Conservation (phyloP, 805 yeast species). For the Zygosaccharomyces kombuchaensis region DNA sequence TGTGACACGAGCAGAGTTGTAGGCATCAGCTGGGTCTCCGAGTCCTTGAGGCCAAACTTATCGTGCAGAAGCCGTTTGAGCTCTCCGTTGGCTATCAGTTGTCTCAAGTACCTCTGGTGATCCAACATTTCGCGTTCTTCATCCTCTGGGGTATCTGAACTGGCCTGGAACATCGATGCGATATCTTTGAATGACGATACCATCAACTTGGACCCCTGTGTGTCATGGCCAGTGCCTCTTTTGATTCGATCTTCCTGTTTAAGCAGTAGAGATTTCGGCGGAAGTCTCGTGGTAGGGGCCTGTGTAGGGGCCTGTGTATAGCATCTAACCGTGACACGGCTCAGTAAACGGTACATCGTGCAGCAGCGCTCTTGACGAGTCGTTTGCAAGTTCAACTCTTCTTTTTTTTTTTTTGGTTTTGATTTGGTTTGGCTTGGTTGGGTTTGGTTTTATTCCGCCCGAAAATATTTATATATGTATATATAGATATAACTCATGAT, state of each 20-base stretch:
- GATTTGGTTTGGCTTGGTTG: too few relatives aligned
- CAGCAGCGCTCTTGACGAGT: too few relatives aligned
- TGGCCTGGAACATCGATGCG: slow-evolving; percentile 25
- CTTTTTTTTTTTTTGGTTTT: too few relatives aligned
- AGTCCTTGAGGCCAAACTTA: slow-evolving; percentile 13
- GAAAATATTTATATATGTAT: not conserved
- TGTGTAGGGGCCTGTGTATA: slow-evolving; percentile 5
- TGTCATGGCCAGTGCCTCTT: slow-evolving; percentile 4
- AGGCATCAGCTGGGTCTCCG: slow-evolving; percentile 1
- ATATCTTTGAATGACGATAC: slow-evolving; percentile 26
- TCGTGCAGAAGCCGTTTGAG: slow-evolving; percentile 12
- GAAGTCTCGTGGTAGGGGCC: slow-evolving; percentile 8
- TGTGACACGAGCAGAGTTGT: slow-evolving; percentile 5
- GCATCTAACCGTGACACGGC: not conserved
- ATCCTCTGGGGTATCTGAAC: slow-evolving; percentile 24
- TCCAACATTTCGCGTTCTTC: slow-evolving; percentile 16
- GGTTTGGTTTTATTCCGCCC: too few relatives aligned
- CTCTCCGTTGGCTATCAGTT: slow-evolving; percentile 16
- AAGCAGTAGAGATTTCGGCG: slow-evolving; percentile 22
- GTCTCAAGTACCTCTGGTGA: slow-evolving; percentile 8
- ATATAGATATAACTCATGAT: not conserved
- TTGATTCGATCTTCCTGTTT: slow-evolving; percentile 22
- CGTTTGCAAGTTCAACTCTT: too few relatives aligned
- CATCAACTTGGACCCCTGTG: slow-evolving; percentile 9
- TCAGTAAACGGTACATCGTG: not conserved